A percentile compares a stretch with the other conserved stretches of the same genome.
These are phyloP conservation scores for Coemansia sp. DNA, from an alignment of 192 early-diverging fungal genomes.

Conservation along the genomic window DNA sequence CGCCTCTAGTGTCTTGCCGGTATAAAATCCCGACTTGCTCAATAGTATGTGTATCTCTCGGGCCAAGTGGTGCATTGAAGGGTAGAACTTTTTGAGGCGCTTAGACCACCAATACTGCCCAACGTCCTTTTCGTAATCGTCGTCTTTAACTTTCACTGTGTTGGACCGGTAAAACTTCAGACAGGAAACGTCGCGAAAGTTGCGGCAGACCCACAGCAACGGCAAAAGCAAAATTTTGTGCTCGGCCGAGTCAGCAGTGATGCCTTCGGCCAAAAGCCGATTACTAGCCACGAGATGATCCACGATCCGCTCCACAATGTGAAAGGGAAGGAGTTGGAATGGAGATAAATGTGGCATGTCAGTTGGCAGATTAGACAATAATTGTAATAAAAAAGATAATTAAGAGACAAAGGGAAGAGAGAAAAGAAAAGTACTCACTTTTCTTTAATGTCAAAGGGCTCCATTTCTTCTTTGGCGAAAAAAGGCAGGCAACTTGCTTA, in stretches of 20 bases:
- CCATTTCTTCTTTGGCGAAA: not conserved
- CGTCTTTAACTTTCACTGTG: not conserved
- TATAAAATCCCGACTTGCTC: not conserved
- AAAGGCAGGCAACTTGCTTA: not conserved
- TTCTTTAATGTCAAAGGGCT: not conserved
- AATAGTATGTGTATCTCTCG: not conserved
- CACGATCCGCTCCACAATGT: not conserved
- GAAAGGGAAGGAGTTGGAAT: not conserved
- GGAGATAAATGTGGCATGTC: not conserved
- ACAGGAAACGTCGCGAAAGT: not conserved
- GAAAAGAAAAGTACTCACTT: not conserved
- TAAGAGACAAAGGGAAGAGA: not conserved
- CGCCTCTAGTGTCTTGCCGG: not conserved
- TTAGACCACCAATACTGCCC: not conserved
- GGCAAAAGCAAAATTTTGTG: not conserved
- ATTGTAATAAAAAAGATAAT: not conserved
- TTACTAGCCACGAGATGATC: not conserved
- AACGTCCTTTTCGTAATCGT: not conserved
- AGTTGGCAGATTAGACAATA: not conserved
- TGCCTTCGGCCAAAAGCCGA: not conserved
- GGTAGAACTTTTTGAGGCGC: slow-evolving; percentile 6
- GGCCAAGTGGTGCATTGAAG: not conserved
- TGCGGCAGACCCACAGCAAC: not conserved
- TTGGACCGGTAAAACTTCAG: not conserved
- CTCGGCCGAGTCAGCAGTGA: not conserved